Conservation (phyloP, 345 rosid species). For the Odontarrhena argentea region DNA sequence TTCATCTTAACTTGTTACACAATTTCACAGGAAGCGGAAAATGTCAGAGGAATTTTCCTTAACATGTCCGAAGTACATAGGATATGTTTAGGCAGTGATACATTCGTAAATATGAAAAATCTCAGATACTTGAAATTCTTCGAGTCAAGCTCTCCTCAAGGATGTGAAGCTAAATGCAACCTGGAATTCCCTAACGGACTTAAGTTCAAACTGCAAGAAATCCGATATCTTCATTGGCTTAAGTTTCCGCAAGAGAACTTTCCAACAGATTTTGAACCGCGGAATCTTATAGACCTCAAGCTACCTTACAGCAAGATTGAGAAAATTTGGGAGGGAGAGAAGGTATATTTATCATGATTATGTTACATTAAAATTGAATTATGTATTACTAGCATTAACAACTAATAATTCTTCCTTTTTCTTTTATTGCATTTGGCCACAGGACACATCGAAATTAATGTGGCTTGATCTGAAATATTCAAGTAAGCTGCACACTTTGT, state of each 20-base stretch:
- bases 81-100: background rate
- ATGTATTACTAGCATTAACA: background rate
- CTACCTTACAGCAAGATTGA: constrained; percentile 25
- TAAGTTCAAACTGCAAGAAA: constrained; percentile 10
- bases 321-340: constrained; percentile 38
- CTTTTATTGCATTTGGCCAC: background rate
- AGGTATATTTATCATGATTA: constrained; percentile 19
- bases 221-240: constrained; percentile 35
- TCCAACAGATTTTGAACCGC: constrained; percentile 22
- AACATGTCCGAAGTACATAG: constrained; percentile 23
- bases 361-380: background rate
- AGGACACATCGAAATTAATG: constrained; percentile 35
- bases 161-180: background rate
- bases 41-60: constrained; percentile 36
- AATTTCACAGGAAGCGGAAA: constrained; percentile 29
- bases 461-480: constrained; percentile 29
- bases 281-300: constrained; percentile 36
- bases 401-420: background rate
- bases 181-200: constrained; percentile 23
- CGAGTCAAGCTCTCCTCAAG: background rate
- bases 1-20: background rate
- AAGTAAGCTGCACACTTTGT: constrained; percentile 20
- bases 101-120: constrained; percentile 28
- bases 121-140: constrained; percentile 32
- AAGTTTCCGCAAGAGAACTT: constrained; percentile 27